phyloP scores from a whole-genome alignment of 371 early-diverging fungal species.

The Mucor piriformis region DNA sequence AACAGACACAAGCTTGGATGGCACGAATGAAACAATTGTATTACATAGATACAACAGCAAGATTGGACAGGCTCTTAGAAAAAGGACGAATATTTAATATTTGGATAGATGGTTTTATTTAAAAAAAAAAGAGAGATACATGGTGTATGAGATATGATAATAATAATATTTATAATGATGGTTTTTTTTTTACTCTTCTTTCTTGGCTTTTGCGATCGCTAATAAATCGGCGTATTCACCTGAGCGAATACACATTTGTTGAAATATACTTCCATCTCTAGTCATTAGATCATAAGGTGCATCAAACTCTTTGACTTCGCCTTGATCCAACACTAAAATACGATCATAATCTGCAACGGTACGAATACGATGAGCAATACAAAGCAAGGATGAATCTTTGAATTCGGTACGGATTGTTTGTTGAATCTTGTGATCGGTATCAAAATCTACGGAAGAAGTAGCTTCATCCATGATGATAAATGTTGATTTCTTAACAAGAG shows the following conservation, averaged over 20 bases:
- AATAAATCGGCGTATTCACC: conserved; percentile 60
- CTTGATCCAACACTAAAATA: conserved; percentile 84
- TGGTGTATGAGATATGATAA: not conserved
- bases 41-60: not conserved
- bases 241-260: conserved; percentile 69
- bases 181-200: conserved; percentile 8
- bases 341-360: conserved; percentile 92
- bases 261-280: conserved; percentile 57
- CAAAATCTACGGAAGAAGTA: conserved; percentile 79
- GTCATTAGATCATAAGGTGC: conserved; percentile 64
- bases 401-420: conserved; percentile 78
- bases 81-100: not conserved
- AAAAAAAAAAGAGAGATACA: not conserved
- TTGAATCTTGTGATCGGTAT: conserved; percentile 79
- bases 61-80: too few relatives aligned
- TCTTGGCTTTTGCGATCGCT: conserved; percentile 37
- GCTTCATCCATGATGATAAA: conserved; percentile 90
- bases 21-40: too few relatives aligned
- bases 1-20: too few relatives aligned
- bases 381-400: conserved; percentile 64
- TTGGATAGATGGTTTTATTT: not conserved
- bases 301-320: conserved; percentile 78
- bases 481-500: conserved; percentile 72
- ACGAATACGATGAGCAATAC: conserved; percentile 82
- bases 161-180: not conserved